These are phyloP conservation scores for Naganishia vaughanmartiniae DNA, from an alignment of 768 basidiomycete genomes.

Conservation along the genomic window DNA sequence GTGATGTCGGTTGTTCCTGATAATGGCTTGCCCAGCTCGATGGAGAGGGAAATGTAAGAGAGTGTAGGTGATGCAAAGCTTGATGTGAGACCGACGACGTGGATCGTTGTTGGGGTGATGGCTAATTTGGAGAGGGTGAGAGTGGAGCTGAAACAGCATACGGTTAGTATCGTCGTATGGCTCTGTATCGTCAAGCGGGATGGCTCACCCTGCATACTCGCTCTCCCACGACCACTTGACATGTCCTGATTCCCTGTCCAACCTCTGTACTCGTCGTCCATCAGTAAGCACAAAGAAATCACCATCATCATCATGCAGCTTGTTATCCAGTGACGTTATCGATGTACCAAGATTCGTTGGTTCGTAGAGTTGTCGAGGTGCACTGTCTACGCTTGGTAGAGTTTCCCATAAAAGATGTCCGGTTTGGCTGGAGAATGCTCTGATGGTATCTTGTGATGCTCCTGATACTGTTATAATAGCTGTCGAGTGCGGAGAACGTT, in stretches of 20 bases:
- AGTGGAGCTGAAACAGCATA: conserved; percentile 57
- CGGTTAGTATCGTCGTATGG: background rate
- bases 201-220: conserved; percentile 14
- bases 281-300: conserved; percentile 40
- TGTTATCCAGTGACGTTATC: conserved; percentile 50
- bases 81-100: conserved; percentile 60
- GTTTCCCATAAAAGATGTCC: conserved; percentile 69
- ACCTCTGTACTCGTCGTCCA: conserved; percentile 57
- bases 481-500: conserved; percentile 45
- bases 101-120: conserved; percentile 60
- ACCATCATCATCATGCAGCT: conserved; percentile 41
- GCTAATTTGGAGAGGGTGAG: conserved; percentile 66
- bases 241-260: conserved; percentile 60
- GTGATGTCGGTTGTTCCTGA: conserved; percentile 52
- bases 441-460: conserved; percentile 65
- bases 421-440: conserved; percentile 64
- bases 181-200: background rate
- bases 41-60: conserved; percentile 60
- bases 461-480: conserved; percentile 75
- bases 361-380: conserved; percentile 57
- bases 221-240: conserved; percentile 63
- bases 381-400: conserved; percentile 57
- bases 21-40: conserved; percentile 57
- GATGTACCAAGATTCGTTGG: conserved; percentile 62
- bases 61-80: conserved; percentile 63